Evolutionary conservation across 768 basidiomycete species (phyloP), one percentile per base, ranked within the genome.

Genomic region (Tylopilus sp.): DNA sequence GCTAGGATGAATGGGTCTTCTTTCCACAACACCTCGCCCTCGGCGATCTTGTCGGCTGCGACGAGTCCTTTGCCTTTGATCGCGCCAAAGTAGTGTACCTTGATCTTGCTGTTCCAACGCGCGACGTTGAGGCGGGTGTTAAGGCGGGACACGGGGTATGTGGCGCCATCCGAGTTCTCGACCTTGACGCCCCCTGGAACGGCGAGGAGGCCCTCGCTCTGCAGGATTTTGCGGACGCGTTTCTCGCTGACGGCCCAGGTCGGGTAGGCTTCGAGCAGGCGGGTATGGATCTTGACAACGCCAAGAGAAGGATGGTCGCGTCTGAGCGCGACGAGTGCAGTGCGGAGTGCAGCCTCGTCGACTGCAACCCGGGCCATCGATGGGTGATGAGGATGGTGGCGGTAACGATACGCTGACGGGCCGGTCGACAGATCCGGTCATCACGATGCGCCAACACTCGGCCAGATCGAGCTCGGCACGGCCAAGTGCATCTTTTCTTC

Each of bases 201-300:
- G 20, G 79, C 68, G 28, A 85, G 71, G 28, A 85, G 71, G 0
- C 81, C 82, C 52, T 80, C 78, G 18, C 63, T 71, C 56, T 87
- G 84, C 2, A 93, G 70, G 43, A 88, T 70, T 66, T 88, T 92
- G 42, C 83, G 73, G 4, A 86, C 77, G 21, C 92, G 79, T 62
- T 91, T 93, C 68, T 94, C 92, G 65, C 88, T 89, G 56, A 93
- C 88, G 0, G 77, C 66, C 89, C 90, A 94, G 21, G 78, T 73
- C 3, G 87, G 79, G 57, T 88, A 70, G 10, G 72, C 69, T 12
- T 74, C 66, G 12, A 86, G 76, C 9, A 94, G 70, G 6, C 81
- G 74, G 2, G 78, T 71, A 49, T 89, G 85, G 3, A 91, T 74
- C 69, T 91, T 94, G 17, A 75, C 62, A 38, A 89, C 81, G 3